Conservation (phyloP, 2,329 filamentous ascomycete species). For the Colletotrichum sp. region DNA sequence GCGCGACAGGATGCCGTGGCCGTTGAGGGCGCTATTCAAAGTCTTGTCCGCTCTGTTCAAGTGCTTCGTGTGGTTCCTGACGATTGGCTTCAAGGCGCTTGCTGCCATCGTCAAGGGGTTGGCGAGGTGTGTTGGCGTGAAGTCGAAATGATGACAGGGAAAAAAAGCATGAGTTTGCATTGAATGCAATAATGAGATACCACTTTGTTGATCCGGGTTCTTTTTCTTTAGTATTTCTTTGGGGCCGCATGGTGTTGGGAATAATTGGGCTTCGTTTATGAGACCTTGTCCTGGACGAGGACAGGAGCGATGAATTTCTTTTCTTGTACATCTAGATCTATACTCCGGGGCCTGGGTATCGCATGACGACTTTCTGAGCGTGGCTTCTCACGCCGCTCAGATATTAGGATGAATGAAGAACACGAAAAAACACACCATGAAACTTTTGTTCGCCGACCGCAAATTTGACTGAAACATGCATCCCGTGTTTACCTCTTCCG, state of each 20-base stretch:
- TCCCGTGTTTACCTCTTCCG: slow-evolving; percentile 56
- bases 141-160: not conserved
- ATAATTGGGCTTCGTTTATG: slow-evolving; percentile 5
- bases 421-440: not conserved
- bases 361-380: slow-evolving; percentile 23
- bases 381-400: slow-evolving; percentile 15
- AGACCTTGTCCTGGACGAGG: not conserved
- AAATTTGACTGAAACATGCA: not conserved
- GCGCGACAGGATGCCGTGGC: slow-evolving; percentile 55
- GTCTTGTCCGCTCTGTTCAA: slow-evolving; percentile 60
- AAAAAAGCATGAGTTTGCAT: not conserved
- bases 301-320: slow-evolving; percentile 8
- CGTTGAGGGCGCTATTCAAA: slow-evolving; percentile 53
- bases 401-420: slow-evolving; percentile 16
- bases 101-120: slow-evolving; percentile 54
- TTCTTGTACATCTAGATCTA: slow-evolving; percentile 21
- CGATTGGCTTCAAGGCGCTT: slow-evolving; percentile 59
- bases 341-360: slow-evolving; percentile 24
- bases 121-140: slow-evolving; percentile 51
- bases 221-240: not conserved
- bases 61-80: slow-evolving; percentile 62
- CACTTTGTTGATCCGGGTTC: slow-evolving; percentile 9
- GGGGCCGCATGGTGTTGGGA: not conserved
- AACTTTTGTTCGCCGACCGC: slow-evolving; percentile 9
- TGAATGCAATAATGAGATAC: slow-evolving; percentile 9